phyloP scores from a whole-genome alignment of 331 rosid species.

The Cydonia oblonga region DNA sequence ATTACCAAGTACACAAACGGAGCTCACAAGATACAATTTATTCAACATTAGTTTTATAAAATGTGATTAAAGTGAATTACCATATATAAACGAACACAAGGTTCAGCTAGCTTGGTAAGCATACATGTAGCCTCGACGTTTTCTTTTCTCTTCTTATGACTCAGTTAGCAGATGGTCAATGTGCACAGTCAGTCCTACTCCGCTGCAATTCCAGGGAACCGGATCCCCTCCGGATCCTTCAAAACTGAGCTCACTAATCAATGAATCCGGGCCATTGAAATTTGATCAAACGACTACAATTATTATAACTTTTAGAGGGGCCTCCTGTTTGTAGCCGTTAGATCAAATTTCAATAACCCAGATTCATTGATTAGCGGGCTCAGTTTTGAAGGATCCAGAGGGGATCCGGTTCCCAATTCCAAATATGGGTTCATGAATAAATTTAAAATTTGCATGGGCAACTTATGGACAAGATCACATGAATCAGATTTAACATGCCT shows the following conservation, averaged over 20 bases:
- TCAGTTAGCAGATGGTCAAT: conserved; percentile 58
- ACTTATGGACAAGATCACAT: not conserved
- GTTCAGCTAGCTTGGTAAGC: conserved; percentile 49
- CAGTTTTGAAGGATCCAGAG: too few relatives aligned
- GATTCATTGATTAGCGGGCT: too few relatives aligned
- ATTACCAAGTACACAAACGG: not conserved
- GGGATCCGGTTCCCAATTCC: too few relatives aligned
- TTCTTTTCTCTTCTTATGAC: conserved; percentile 68
- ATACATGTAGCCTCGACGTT: conserved; percentile 67
- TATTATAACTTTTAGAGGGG: too few relatives aligned
- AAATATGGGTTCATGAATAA: not conserved
- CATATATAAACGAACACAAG: not conserved
- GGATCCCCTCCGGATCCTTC: too few relatives aligned
- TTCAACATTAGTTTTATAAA: not conserved
- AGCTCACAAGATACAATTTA: not conserved
- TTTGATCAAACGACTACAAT: too few relatives aligned
- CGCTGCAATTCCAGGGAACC: conserved; percentile 51
- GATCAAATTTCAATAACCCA: too few relatives aligned
- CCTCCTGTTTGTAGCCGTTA: too few relatives aligned
- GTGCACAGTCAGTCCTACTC: conserved; percentile 59
- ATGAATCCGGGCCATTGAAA: too few relatives aligned
- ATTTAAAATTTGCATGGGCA: not conserved
- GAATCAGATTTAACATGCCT: conserved; percentile 22
- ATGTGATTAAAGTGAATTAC: not conserved
- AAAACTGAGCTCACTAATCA: too few relatives aligned